Percentiles rank a stretch among this genome's conserved stretches.
Evolutionary conservation across 2,329 filamentous ascomycete species (phyloP).

Genomic region (Beauveria asiatica): DNA sequence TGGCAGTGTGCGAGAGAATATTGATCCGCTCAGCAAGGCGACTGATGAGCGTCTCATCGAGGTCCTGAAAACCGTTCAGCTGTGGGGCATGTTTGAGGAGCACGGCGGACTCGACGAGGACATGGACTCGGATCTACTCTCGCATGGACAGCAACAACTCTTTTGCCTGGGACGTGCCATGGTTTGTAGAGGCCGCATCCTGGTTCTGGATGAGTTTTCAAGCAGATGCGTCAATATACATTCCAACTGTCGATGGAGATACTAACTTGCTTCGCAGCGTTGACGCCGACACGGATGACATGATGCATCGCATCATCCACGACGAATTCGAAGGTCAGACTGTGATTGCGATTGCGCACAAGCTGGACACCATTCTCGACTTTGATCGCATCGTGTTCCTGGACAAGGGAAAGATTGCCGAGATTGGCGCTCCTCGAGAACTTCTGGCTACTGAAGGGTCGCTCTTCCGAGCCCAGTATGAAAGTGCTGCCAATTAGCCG

Average conservation of each 20-base stretch:
- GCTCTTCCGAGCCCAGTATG: conserved; percentile 4
- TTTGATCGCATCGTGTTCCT: conserved; percentile 56
- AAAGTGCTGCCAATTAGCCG: background rate
- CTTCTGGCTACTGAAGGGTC: background rate
- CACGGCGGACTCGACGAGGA: conserved; percentile 30
- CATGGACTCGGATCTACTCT: conserved; percentile 24
- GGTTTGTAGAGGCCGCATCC: conserved; percentile 25
- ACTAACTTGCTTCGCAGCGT: conserved; percentile 18
- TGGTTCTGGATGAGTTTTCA: conserved; percentile 32
- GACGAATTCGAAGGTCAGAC: conserved; percentile 36
- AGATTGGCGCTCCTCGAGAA: conserved; percentile 2
- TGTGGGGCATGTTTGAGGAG: conserved; percentile 32
- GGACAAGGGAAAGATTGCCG: conserved; percentile 29
- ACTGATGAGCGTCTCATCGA: conserved; percentile 33
- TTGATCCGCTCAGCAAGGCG: conserved; percentile 32
- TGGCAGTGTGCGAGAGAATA: conserved; percentile 39
- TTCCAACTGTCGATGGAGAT: background rate
- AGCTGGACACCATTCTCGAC: conserved; percentile 38
- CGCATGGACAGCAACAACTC: conserved; percentile 37
- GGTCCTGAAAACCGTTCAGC: conserved; percentile 35
- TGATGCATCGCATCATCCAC: conserved; percentile 25
- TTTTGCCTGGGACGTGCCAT: conserved; percentile 30
- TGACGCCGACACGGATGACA: conserved; percentile 24
- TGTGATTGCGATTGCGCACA: conserved; percentile 36
- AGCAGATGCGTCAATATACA: conserved; percentile 16